Evolutionary conservation across 495 filamentous ascomycete species (phyloP).

Genomic region (Xylaria scruposa): DNA sequence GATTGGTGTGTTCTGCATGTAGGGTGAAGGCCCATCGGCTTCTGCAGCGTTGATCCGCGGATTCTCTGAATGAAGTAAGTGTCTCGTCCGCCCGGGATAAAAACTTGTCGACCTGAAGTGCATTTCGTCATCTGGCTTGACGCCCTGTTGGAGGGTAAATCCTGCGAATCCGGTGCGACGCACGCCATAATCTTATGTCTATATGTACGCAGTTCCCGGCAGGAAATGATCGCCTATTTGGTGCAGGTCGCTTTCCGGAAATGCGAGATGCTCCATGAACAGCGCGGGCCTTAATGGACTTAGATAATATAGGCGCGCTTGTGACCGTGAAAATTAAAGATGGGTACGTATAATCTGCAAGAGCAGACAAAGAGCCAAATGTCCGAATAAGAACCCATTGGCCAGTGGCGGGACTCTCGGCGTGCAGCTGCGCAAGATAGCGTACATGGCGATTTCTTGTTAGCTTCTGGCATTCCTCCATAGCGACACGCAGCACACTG

Average conservation of each 20-base stretch:
- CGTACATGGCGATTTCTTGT: not conserved
- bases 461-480: slow-evolving; percentile 27
- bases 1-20: slow-evolving; percentile 6
- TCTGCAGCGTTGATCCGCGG: not conserved
- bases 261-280: not conserved
- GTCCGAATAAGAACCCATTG: slow-evolving; percentile 43
- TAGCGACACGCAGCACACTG: slow-evolving; percentile 12
- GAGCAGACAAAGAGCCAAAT: slow-evolving; percentile 37
- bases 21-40: not conserved
- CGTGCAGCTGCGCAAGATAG: slow-evolving; percentile 29
- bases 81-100: not conserved
- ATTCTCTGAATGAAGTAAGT: not conserved
- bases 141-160: not conserved
- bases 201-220: slow-evolving; percentile 9
- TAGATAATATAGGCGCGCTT: slow-evolving; percentile 17
- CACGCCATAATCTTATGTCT: slow-evolving; percentile 16
- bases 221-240: slow-evolving; percentile 19
- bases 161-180: not conserved
- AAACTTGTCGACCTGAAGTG: not conserved
- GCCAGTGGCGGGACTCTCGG: slow-evolving; percentile 35
- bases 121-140: slow-evolving; percentile 4
- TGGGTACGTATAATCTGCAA: slow-evolving; percentile 27
- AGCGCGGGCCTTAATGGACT: slow-evolving; percentile 1
- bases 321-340: slow-evolving; percentile 33
- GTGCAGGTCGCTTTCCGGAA: slow-evolving; percentile 23